Percentiles rank a stretch among this genome's conserved stretches.
Conservation (phyloP, 2,329 filamentous ascomycete genomes). For the Phialophora verrucosa region DNA sequence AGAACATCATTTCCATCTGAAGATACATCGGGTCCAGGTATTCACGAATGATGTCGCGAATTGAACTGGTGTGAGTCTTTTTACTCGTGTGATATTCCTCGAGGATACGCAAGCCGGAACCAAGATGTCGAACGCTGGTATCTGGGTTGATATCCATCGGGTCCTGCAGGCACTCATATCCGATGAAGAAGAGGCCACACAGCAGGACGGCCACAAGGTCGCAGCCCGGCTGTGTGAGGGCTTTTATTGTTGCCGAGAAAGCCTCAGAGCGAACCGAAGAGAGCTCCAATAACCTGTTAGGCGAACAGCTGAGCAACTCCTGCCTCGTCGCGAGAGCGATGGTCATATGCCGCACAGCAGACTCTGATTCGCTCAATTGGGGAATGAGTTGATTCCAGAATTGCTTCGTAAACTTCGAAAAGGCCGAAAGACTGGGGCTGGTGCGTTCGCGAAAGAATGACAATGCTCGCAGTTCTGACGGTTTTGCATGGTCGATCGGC, state of each 20-base stretch:
- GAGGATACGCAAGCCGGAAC: slow-evolving; percentile 11
- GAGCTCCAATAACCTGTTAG: slow-evolving; percentile 2
- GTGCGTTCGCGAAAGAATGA: slow-evolving; percentile 16
- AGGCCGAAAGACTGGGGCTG: slow-evolving; percentile 5
- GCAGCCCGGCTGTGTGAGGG: not conserved
- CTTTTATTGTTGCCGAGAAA: not conserved
- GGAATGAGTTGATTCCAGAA: slow-evolving; percentile 4
- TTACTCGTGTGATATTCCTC: slow-evolving; percentile 1
- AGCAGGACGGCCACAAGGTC: not conserved
- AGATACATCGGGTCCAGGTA: slow-evolving; percentile 19
- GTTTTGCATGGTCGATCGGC: not conserved
- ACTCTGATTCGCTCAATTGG: not conserved
- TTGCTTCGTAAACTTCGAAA: slow-evolving; percentile 9
- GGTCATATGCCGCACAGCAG: slow-evolving; percentile 15
- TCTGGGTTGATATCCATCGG: slow-evolving; percentile 9
- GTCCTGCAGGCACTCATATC: slow-evolving; percentile 14
- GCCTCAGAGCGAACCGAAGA: slow-evolving; percentile 2
- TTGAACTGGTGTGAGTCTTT: not conserved
- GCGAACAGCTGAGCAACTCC: slow-evolving; percentile 10
- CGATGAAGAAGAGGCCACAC: slow-evolving; percentile 3
- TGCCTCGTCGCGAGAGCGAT: slow-evolving; percentile 13
- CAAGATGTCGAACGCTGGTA: slow-evolving; percentile 11
- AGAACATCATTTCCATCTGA: slow-evolving; percentile 15
- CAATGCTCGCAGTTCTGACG: slow-evolving; percentile 5
- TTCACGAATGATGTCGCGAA: not conserved